Conservation (phyloP, 345 rosid species). For the Eucalyptus erythrocorys region DNA sequence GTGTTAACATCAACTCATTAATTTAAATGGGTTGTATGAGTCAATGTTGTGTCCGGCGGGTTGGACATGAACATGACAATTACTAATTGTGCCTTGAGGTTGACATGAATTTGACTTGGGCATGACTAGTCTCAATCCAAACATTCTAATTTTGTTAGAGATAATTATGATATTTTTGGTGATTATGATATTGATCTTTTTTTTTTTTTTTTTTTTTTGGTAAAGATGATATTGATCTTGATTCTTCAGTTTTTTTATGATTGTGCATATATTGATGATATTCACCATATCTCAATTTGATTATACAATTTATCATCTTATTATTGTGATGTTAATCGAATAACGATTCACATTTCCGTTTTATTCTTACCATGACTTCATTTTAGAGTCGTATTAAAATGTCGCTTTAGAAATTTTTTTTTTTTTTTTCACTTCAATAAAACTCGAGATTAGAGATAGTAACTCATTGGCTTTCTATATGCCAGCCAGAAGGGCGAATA, state of each 20-base stretch:
- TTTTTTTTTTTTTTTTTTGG: too few relatives aligned
- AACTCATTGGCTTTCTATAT: too few relatives aligned
- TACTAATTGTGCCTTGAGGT: not conserved
- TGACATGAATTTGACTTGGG: not conserved
- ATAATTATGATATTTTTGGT: not conserved
- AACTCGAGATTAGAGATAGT: not conserved
- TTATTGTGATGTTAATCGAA: not conserved
- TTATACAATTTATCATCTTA: not conserved
- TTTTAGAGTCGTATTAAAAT: not conserved
- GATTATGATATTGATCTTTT: not conserved
- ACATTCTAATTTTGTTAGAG: not conserved
- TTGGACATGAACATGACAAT: not conserved
- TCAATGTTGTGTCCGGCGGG: rapidly evolving
- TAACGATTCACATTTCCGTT: not conserved
- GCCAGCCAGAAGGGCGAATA: too few relatives aligned
- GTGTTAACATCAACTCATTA: rapidly evolving
- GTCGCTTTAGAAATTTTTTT: not conserved
- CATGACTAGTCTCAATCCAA: not conserved
- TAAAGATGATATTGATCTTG: too few relatives aligned
- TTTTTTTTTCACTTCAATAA: not conserved
- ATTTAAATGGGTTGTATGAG: rapidly evolving
- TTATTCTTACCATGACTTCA: not conserved
- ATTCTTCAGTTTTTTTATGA: not conserved
- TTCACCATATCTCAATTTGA: not conserved
- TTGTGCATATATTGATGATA: not conserved